These are phyloP conservation scores for Beauveria rudraprayagi DNA, from an alignment of 2,329 filamentous ascomycete genomes.

Conservation along the genomic window DNA sequence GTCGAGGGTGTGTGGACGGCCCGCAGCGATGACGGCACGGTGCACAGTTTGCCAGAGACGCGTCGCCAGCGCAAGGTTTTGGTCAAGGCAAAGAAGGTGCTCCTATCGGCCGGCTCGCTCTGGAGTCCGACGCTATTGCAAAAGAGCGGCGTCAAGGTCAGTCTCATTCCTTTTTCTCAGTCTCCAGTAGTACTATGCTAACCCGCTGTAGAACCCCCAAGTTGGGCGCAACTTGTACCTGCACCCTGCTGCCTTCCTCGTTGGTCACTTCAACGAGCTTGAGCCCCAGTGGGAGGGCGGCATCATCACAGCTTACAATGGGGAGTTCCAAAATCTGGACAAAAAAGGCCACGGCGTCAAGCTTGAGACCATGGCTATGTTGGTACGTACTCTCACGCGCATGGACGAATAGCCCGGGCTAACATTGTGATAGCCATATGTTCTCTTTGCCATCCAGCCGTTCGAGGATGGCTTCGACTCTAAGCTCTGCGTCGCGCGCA, in stretches of 20 bases:
- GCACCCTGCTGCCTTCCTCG: constrained; percentile 59
- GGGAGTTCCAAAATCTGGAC: constrained; percentile 74
- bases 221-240: constrained; percentile 76
- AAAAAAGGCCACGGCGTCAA: constrained; percentile 73
- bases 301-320: constrained; percentile 72
- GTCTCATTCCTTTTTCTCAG: neutral
- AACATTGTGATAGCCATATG: constrained; percentile 25
- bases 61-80: constrained; percentile 52
- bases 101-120: constrained; percentile 69
- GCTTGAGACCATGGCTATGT: constrained; percentile 68
- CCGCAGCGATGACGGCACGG: constrained; percentile 53
- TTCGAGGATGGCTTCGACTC: constrained; percentile 63
- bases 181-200: constrained; percentile 10
- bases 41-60: constrained; percentile 41
- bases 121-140: constrained; percentile 69
- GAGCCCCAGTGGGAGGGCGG: constrained; percentile 64
- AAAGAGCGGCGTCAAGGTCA: constrained; percentile 65
- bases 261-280: constrained; percentile 61
- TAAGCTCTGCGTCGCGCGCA: constrained; percentile 62
- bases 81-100: constrained; percentile 71
- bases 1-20: constrained; percentile 69
- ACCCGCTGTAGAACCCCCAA: constrained; percentile 53
- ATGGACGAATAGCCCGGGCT: neutral
- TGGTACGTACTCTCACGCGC: constrained; percentile 30
- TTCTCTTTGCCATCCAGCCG: constrained; percentile 53